A percentile compares a stretch with the other conserved stretches of the same genome.
These are phyloP conservation scores for Dothiorella sarmentorum DNA, from an alignment of 2,329 filamentous ascomycete species.

Conservation along the genomic window DNA sequence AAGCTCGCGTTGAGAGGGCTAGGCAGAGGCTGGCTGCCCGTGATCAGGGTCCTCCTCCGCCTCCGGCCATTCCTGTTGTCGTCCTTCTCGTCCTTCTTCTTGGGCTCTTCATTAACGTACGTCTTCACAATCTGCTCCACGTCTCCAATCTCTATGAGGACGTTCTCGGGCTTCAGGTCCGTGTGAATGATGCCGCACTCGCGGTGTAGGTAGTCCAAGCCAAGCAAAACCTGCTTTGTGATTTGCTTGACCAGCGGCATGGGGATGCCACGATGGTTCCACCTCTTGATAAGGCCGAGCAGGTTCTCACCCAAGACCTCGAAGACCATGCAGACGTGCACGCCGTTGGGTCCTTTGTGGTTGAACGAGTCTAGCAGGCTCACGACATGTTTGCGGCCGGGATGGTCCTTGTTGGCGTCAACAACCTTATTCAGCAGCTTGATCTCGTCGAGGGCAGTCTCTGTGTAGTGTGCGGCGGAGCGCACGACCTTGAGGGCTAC, in stretches of 20 bases:
- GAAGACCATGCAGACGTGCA: conserved; percentile 99
- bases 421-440: conserved; percentile 97
- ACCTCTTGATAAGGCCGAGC: conserved; percentile 91
- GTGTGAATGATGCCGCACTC: conserved; percentile 99
- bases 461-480: conserved; percentile 96
- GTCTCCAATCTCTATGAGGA: conserved; percentile 97
- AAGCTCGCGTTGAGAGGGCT: conserved; percentile 93
- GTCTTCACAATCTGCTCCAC: conserved; percentile 98
- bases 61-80: conserved; percentile 89
- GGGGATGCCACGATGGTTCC: conserved; percentile 96
- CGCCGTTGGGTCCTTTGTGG: conserved; percentile 93
- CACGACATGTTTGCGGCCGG: conserved; percentile 91
- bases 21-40: conserved; percentile 91
- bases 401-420: conserved; percentile 89
- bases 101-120: conserved; percentile 77
- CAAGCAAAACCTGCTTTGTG: conserved; percentile 93
- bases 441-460: conserved; percentile 98
- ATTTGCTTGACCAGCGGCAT: conserved; percentile 98
- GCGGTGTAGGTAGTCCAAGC: conserved; percentile 91
- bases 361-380: conserved; percentile 95
- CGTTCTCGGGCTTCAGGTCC: conserved; percentile 95
- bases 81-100: conserved; percentile 70
- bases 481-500: conserved; percentile 97
- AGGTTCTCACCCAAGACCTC: conserved; percentile 96
- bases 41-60: conserved; percentile 88